Base-by-base conservation (phyloP, 1,284 basidiomycete genomes). In the Mycena sp. region DNA sequence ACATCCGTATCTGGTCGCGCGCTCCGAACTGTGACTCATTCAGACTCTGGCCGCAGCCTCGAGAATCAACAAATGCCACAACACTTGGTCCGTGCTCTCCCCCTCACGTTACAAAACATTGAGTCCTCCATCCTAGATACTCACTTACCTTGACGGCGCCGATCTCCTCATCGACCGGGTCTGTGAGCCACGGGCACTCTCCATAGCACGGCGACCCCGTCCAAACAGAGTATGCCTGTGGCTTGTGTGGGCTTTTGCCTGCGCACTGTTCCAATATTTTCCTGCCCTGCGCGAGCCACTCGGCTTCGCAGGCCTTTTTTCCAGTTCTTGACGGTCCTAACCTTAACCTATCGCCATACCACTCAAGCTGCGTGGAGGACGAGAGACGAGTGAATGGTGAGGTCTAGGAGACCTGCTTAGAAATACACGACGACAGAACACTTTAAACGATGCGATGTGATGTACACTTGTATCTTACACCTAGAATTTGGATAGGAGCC, bases 231-330 rank as follows among this genome's bases (percentile, higher is more conserved):
- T 75, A 62, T 75, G 75, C 74, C 76, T 73, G 32, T 23, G 80
- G 83, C 77, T 86, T 87, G 85, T 86, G 83, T 85, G 83, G 76
- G 82, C 81, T 84, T 82, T 78, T 84, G 84, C 78, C 81, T 80
- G 84, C 86, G 85, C 83, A 86, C 80, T 79, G 83, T 87, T 85
- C 78, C 67, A 87, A 87, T 87, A 87, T 87, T 87, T 87, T 79
- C 85, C 86, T 78, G 84, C 32, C 51, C 53, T 46, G 43, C 53
- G 43, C 32, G 21, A 23, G 51, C 53, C 53, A 44, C 29, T 45
- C 41, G 53, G 53, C 51, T 30, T n/a, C 23, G 53, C 30, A 46
- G 53, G 53, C 51, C n/a, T 35, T 56, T 30, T 56, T 56, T 37
- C 25, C 40, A 43, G 4, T 14, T n/a, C 17, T 14, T 7, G 14